Evolutionary conservation across 2,329 filamentous ascomycete genomes (phyloP).

Genomic region (Polytolypa hystricis): DNA sequence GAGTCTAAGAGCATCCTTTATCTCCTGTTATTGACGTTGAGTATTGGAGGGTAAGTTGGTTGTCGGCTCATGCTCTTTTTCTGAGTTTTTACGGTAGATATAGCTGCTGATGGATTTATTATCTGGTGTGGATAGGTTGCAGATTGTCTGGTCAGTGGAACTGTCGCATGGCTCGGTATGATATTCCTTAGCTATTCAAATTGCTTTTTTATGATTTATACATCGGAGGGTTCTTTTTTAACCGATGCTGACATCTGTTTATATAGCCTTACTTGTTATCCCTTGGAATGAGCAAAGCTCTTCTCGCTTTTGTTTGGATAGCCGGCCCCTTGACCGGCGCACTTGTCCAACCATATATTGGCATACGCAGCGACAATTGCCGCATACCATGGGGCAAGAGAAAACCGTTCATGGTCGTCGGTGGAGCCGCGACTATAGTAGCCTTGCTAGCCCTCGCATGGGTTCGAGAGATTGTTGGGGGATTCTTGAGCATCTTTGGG

Average conservation of each 20-base stretch:
- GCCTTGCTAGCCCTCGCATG: constrained; percentile 62
- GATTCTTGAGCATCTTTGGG: constrained; percentile 59
- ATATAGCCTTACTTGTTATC: constrained; percentile 61
- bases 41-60: constrained; percentile 59
- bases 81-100: constrained; percentile 3
- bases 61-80: not conserved
- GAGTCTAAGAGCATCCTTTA: constrained; percentile 69
- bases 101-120: constrained; percentile 1
- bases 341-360: constrained; percentile 71
- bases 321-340: constrained; percentile 69
- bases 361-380: constrained; percentile 70
- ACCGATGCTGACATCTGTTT: not conserved
- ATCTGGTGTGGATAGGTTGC: constrained; percentile 45
- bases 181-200: constrained; percentile 9
- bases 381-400: constrained; percentile 64
- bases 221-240: not conserved
- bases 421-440: constrained; percentile 54
- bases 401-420: constrained; percentile 69
- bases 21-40: constrained; percentile 72
- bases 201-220: no score
- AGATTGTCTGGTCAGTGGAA: constrained; percentile 94
- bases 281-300: constrained; percentile 68
- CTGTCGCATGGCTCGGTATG: constrained; percentile 75
- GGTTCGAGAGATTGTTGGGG: constrained; percentile 60
- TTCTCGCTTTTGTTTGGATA: constrained; percentile 78